Conservation (phyloP, 768 basidiomycete genomes). For the Nidularia pulvinata region DNA sequence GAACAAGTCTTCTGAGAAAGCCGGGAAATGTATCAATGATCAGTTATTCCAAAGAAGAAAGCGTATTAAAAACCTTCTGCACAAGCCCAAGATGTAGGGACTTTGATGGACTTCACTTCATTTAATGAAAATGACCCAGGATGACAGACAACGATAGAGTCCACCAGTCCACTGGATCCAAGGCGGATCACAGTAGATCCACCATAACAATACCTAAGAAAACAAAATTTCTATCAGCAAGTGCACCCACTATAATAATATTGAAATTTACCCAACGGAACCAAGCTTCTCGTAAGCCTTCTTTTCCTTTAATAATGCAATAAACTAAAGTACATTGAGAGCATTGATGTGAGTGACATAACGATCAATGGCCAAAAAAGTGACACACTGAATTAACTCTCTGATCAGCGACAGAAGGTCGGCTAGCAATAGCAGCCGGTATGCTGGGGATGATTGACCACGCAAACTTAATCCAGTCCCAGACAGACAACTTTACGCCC, state of each 20-base stretch:
- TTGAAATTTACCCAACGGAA: conserved; percentile 27
- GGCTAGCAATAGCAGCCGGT: conserved; percentile 25
- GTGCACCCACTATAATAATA: no score
- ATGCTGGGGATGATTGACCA: conserved; percentile 20
- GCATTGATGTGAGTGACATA: neutral
- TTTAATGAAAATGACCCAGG: conserved; percentile 30
- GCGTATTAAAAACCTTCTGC: conserved; percentile 30
- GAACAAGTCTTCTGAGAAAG: conserved; percentile 31
- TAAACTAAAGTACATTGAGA: conserved; percentile 20
- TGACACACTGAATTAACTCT: conserved; percentile 15
- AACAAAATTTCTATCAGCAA: neutral
- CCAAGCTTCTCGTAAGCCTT: conserved; percentile 40
- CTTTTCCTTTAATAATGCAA: conserved; percentile 26
- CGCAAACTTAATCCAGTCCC: conserved; percentile 24
- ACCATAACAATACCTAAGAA: conserved; percentile 41
- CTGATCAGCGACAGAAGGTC: conserved; percentile 26
- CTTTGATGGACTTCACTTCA: conserved; percentile 32
- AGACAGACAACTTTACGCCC: conserved; percentile 25
- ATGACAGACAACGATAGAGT: conserved; percentile 40
- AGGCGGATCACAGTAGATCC: conserved; percentile 34
- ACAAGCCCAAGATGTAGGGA: conserved; percentile 35
- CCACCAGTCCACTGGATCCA: conserved; percentile 28
- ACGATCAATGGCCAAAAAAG: neutral
- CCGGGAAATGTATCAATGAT: neutral
- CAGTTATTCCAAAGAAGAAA: neutral